A percentile compares a stretch with the other conserved stretches of the same genome.
Evolutionary conservation across 2,329 filamentous ascomycete species (phyloP).

Genomic region (Elsinoe batatas): DNA sequence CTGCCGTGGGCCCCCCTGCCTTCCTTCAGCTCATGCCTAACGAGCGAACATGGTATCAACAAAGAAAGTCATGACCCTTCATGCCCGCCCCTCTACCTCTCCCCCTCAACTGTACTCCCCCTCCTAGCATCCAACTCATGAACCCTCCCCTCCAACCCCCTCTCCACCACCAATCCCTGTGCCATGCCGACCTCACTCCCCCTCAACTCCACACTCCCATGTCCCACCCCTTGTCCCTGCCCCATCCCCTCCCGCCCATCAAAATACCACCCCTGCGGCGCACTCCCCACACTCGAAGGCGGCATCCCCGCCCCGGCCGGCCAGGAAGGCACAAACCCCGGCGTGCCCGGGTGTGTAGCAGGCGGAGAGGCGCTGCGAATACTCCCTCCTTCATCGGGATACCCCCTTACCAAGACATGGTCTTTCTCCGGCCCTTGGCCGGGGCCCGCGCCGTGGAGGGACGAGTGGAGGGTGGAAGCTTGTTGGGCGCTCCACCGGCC

Average conservation of each 20-base stretch:
- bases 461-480: background rate
- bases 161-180: background rate
- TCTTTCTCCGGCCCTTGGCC: background rate
- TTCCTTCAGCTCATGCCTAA: background rate
- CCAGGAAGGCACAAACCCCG: background rate
- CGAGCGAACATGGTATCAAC: background rate
- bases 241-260: background rate
- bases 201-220: slow-evolving; percentile 7
- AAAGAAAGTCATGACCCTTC: background rate
- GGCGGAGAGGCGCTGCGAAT: background rate
- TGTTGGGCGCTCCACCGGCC: background rate
- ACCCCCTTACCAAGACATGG: background rate
- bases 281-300: background rate
- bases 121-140: slow-evolving; percentile 9
- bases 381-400: background rate
- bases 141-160: background rate
- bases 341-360: background rate
- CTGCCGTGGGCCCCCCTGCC: background rate
- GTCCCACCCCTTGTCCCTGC: background rate
- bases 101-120: background rate
- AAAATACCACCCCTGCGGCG: background rate
- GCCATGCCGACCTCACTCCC: slow-evolving; percentile 3
- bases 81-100: background rate
- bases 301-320: slow-evolving; percentile 6
- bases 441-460: background rate